Evolutionary conservation across 768 basidiomycete genomes (phyloP), one percentile per base, ranked within the genome.

Genomic region (Trametes coccinea): DNA sequence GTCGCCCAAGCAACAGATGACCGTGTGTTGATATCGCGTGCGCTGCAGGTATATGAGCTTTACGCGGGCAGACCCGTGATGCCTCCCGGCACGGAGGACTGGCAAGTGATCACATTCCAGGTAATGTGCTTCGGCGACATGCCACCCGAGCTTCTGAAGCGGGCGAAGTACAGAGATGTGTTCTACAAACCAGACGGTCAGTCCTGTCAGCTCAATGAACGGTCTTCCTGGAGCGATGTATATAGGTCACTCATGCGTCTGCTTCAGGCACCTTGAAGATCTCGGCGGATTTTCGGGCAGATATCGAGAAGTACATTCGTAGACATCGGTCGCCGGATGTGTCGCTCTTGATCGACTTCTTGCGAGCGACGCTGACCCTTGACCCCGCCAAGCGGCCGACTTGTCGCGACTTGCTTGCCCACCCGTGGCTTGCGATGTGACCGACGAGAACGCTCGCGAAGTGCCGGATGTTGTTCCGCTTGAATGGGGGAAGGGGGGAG

Each of bases 121-220:
- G 34, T 16, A 29, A 6, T 54, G 4, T 31, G 43, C 22, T 53
- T 60, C 22, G 59, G 59, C 3, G 52, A 60, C 41, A 53, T 53
- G n/a, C 59, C 59, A 8, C 41, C 16, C 4, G 41, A 60, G 43
- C 40, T 60, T 10, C 40, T 60, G 6, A 9, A 53, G 39, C 59
- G 50, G 16, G 59, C 50, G 5, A 52, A 53, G 45, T 45, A 53
- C 51, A 53, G 27, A 7, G 17, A 60, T 14, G 11, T 45, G 10
- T 53, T 60, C 44, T 60, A 17, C 52, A 47, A 53, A 22, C n/a
- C 41, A 10, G 59, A 60, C 33, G 50, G 59, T 60, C 34, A 27
- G 53, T 10, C 17, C 14, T 13, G 5, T 5, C 41, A 16, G 41
- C 41, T 16, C 9, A 43, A 5, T n/a, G 10, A 22, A 22, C 22